Evolutionary conservation across 164 flowering plant genomes (phyloP), one percentile per base, ranked within the genome.

Genomic region (Amborella trichopoda): DNA sequence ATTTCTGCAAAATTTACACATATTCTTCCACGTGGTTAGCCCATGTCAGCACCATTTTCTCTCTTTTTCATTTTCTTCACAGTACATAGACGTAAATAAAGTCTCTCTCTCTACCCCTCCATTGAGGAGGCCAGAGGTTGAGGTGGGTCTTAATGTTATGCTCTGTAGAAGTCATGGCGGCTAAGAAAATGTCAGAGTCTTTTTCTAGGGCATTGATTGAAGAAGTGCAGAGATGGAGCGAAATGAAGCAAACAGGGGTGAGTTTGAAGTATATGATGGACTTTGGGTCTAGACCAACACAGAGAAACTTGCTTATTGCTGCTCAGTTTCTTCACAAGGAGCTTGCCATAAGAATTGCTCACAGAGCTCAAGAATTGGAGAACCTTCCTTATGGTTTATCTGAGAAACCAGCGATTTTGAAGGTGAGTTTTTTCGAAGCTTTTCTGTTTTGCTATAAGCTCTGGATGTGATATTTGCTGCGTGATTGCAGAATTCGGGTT

Each of bases 251-350:
- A 55, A 87, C 75, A 0, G 96, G 96, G 9, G 96, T 87, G n/a
- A 77, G 75, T 37, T 63, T 87, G 44, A 71, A 74, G 47, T 82
- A 84, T 60, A 88, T 84, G 94, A 80, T 78, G 97, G 83, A 82
- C 43, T 88, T 88, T 44, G 93, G 94, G 16, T 76, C 86, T 4
- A 65, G 9, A 18, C 89, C 93, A 33, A 71, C 78, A 3, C 60
- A 58, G 17, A 63, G 52, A 24, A 80, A 74, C 44, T 38, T 88
- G 53, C 65, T 84, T 24, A 61, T 88, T 13, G 80, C 97, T 12
- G 83, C 94, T 52, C 91, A 84, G 52, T 88, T 84, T 46, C 84
- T 88, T 51, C 94, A 84, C 54, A 84, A 84, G 57, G 93, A 88
- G 63, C 75, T 88, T 2, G 71, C 94, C 12, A 80, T 88, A 42